Evolutionary conservation across 1,139 yeast species (phyloP).

Genomic region (Torulaspora pretoriensis): DNA sequence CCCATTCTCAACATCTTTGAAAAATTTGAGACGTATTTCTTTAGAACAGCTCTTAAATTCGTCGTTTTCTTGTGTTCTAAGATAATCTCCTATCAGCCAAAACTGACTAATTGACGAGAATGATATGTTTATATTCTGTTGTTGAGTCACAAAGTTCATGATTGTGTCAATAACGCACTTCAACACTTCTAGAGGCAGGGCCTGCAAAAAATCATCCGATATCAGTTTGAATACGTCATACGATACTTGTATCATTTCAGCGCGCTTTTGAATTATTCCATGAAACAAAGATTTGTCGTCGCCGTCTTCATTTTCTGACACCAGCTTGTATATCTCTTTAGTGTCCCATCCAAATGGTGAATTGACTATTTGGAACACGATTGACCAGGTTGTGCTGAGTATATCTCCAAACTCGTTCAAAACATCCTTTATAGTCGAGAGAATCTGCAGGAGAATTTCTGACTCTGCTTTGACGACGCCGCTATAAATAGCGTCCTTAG

Average conservation of each 20-base stretch:
- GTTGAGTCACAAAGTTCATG: conserved; percentile 65
- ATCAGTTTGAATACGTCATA: conserved; percentile 79
- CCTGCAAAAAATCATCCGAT: conserved; percentile 74
- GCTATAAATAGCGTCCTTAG: conserved; percentile 29
- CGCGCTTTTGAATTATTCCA: conserved; percentile 41
- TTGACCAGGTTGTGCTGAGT: conserved; percentile 62
- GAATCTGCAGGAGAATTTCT: conserved; percentile 59
- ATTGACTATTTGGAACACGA: conserved; percentile 63
- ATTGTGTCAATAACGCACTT: conserved; percentile 66
- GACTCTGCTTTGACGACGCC: conserved; percentile 43
- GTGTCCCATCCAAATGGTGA: conserved; percentile 54
- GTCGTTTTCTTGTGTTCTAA: conserved; percentile 39
- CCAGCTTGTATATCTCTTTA: conserved; percentile 21
- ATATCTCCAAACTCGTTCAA: conserved; percentile 71
- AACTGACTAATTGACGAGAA: conserved; percentile 88
- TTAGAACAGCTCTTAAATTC: conserved; percentile 3
- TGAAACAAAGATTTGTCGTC: conserved; percentile 28
- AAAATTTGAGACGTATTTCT: conserved; percentile 8
- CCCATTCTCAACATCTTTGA: conserved; percentile 11
- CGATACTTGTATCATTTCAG: conserved; percentile 51
- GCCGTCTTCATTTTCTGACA: conserved; percentile 25
- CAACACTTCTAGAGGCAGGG: conserved; percentile 61
- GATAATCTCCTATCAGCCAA: conserved; percentile 82
- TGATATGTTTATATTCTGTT: conserved; percentile 72
- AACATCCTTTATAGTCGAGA: conserved; percentile 62